Conservation (phyloP, 2,329 filamentous ascomycete species). For the Microcyclospora tardicrescens region DNA sequence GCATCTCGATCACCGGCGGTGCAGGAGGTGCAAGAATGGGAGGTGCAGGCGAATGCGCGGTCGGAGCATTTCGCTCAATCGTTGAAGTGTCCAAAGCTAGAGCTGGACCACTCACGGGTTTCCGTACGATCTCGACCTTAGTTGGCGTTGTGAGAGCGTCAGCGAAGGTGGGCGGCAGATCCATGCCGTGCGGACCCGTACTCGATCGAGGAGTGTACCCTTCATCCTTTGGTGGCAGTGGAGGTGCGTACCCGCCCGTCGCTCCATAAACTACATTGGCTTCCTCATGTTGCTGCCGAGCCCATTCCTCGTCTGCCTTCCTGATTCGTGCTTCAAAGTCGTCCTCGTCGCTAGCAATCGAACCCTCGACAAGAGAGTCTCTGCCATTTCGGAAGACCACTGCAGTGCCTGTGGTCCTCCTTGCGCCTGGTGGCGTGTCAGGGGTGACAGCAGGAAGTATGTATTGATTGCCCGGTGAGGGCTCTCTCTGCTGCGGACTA, state of each 20-base stretch:
- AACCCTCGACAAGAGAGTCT: too few relatives aligned
- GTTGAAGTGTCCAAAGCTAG: conserved; percentile 4
- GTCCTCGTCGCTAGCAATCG: conserved; percentile 9
- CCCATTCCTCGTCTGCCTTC: conserved; percentile 22
- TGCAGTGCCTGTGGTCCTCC: conserved; percentile 17
- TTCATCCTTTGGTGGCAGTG: conserved; percentile 30
- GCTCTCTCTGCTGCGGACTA: conserved; percentile 3
- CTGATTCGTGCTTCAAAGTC: conserved; percentile 19
- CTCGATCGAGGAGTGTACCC: conserved; percentile 24
- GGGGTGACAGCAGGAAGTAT: conserved; percentile 20
- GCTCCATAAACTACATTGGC: conserved; percentile 7
- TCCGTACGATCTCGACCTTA: background rate
- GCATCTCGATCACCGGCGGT: conserved; percentile 1
- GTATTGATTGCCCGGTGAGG: conserved; percentile 2
- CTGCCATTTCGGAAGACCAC: conserved; percentile 14
- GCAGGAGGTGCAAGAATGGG: conserved; percentile 32
- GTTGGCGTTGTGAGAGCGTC: background rate
- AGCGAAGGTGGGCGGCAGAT: background rate
- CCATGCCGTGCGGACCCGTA: conserved; percentile 13
- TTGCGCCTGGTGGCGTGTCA: conserved; percentile 19
- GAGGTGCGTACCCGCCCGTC: conserved; percentile 20
- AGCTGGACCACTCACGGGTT: too few relatives aligned
- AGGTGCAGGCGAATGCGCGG: conserved; percentile 23
- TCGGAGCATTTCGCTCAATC: conserved; percentile 6
- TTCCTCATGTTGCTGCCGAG: conserved; percentile 16